Percentiles rank a stretch among this genome's conserved stretches.
These are phyloP conservation scores for Pseudocercospora fuligena DNA, from an alignment of 2,329 filamentous ascomycete species.

Conservation along the genomic window DNA sequence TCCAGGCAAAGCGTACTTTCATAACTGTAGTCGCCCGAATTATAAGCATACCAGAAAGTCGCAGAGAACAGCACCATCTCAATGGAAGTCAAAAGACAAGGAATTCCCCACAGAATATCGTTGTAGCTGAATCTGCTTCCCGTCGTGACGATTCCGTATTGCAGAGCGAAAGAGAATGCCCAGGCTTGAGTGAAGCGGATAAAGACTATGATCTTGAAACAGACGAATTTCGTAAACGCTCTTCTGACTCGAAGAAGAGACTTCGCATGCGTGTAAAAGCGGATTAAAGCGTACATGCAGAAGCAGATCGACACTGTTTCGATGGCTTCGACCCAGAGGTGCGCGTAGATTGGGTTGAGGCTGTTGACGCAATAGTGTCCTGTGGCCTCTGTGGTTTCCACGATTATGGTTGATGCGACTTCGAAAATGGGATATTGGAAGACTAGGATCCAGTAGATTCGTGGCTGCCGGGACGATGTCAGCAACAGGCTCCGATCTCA, in stretches of 20 bases:
- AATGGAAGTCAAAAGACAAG: slow-evolving; percentile 1
- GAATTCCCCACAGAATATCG: background rate
- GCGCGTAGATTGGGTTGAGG: background rate
- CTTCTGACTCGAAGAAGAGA: background rate
- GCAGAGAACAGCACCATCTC: slow-evolving; percentile 1
- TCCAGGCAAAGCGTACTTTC: background rate
- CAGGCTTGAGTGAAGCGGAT: slow-evolving; percentile 4
- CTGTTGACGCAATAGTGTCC: slow-evolving; percentile 7
- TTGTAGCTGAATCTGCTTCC: background rate
- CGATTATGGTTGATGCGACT: background rate
- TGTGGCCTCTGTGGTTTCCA: background rate
- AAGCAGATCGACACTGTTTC: background rate
- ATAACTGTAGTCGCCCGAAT: background rate
- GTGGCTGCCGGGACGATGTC: background rate
- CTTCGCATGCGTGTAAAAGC: slow-evolving; percentile 6
- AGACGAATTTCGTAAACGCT: slow-evolving; percentile 2
- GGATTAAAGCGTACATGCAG: background rate
- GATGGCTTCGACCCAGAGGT: slow-evolving; percentile 4
- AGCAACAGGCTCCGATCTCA: background rate
- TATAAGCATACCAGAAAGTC: slow-evolving; percentile 4
- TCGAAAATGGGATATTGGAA: slow-evolving; percentile 8
- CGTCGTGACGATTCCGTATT: background rate
- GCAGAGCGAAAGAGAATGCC: background rate
- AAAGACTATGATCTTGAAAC: slow-evolving; percentile 1
- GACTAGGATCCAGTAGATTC: background rate